A percentile compares a stretch with the other conserved stretches of the same genome.
These are phyloP conservation scores for Didymella arachidicola DNA, from an alignment of 2,329 filamentous ascomycete species.

Conservation along the genomic window DNA sequence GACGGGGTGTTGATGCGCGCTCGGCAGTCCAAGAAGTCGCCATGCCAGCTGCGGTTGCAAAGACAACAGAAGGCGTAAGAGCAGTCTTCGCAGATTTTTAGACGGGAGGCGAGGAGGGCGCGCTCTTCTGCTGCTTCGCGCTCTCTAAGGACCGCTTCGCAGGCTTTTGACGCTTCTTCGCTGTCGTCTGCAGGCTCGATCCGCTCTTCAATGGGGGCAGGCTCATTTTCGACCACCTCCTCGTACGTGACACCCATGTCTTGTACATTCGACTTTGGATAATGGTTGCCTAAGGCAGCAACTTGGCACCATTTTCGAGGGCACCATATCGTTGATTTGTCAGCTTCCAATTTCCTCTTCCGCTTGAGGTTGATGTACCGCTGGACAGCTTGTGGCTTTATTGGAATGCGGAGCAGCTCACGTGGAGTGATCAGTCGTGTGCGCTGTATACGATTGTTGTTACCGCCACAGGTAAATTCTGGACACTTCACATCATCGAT, in stretches of 20 bases:
- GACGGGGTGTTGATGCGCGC: background rate
- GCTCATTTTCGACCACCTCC: background rate
- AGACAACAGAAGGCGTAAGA: conserved; percentile 10
- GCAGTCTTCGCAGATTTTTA: conserved; percentile 11
- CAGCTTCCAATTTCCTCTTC: conserved; percentile 1
- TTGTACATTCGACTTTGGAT: background rate
- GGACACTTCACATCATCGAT: conserved; percentile 4
- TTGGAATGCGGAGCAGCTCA: conserved; percentile 5
- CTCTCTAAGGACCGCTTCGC: background rate
- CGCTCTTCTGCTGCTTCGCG: background rate
- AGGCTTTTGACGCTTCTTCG: background rate
- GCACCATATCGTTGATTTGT: conserved; percentile 2
- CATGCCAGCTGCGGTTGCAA: conserved; percentile 6
- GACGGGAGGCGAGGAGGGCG: background rate
- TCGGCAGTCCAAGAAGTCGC: conserved; percentile 10
- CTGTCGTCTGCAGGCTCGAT: background rate
- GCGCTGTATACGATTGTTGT: background rate
- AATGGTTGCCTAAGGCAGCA: background rate
- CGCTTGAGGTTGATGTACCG: conserved; percentile 15
- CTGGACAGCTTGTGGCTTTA: conserved; percentile 2
- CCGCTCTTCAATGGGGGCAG: background rate
- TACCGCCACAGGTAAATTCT: background rate
- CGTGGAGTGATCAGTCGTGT: background rate
- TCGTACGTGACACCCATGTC: background rate
- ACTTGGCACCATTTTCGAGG: conserved; percentile 10